Base-by-base conservation (phyloP, 129 eudicot species). In the Chrysanthemum lavandulifolium region DNA sequence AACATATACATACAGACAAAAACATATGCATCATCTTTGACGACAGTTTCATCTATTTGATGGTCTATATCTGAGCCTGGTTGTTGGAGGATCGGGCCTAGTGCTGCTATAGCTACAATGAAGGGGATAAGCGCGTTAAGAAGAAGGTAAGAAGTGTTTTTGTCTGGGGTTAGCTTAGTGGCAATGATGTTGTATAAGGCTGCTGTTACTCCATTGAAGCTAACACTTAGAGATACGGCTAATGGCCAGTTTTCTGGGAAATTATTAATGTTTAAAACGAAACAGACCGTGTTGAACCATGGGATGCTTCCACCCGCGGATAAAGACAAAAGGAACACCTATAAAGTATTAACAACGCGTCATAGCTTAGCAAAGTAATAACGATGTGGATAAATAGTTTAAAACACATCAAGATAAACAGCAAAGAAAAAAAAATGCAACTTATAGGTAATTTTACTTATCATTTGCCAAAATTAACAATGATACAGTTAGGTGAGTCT, bases 241-340 rank as follows among this genome's bases (percentile, higher is more conserved):
- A 89, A 70, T 0, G 89, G 84, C 71, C 88, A 82, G 73, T 78
- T 82, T 10, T 73, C 72, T 11, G 85, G 83, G 55, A 89, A 89
- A 76, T 80, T 81, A 47, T 59, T 73, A 9, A 84, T 81, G 85
- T 88, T 86, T 68, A 89, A 79, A 21, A 89, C 84, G 11, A 74
- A 89, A 61, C 96, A 89, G 5, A 89, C 92, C 0, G 96, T 86
- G 81, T 89, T 89, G 81, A 89, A 86, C 96, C 92, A 89, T 52
- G 86, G 82, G 52, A 89, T 86, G 86, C 96, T 89, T 47, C 86
- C 80, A 55, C 96, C 96, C 12, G 91, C 84, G 14, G 78, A 59
- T 69, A 86, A 78, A 16, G 83, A 89, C 19, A 84, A 51, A 53
- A 84, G 7, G 65, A 89, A 73, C 56, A 86, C 88, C 92, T 86